Conservation (phyloP, 2,329 filamentous ascomycete species). For the Microsporum ferrugineum region DNA sequence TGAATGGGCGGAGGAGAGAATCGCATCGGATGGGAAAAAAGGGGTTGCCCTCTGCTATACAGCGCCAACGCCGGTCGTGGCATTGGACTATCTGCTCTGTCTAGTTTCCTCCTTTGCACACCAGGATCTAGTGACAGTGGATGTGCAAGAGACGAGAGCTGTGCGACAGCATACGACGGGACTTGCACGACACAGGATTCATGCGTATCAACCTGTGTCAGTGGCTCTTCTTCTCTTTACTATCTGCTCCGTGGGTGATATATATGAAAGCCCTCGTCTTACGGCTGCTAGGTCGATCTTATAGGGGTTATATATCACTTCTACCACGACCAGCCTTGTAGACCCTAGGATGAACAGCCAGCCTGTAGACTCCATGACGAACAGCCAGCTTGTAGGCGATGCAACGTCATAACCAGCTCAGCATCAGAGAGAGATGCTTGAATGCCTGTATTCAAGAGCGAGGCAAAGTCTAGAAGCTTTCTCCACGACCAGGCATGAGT, state of each 20-base stretch:
- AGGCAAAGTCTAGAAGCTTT: background rate
- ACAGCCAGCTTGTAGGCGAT: background rate
- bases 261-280: background rate
- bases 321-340: background rate
- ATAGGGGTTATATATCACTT: background rate
- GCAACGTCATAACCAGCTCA: no score
- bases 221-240: background rate
- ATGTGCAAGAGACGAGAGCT: slow-evolving; percentile 4
- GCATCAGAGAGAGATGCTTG: no score
- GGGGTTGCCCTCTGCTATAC: background rate
- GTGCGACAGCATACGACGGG: slow-evolving; percentile 10
- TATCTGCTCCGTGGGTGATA: background rate
- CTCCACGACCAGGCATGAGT: background rate
- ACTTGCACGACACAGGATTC: slow-evolving; percentile 11
- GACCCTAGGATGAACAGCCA: background rate
- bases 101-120: no score
- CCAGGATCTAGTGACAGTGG: background rate
- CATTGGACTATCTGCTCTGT: no score
- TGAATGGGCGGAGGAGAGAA: slow-evolving; percentile 16
- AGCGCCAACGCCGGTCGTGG: background rate
- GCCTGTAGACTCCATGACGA: background rate
- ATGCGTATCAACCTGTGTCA: slow-evolving; percentile 9
- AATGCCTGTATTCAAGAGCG: background rate
- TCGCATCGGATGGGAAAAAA: slow-evolving; percentile 15
- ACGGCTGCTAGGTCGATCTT: background rate